Evolutionary conservation across 2,329 filamentous ascomycete species (phyloP).

Genomic region (Malbranchea zuffiana): DNA sequence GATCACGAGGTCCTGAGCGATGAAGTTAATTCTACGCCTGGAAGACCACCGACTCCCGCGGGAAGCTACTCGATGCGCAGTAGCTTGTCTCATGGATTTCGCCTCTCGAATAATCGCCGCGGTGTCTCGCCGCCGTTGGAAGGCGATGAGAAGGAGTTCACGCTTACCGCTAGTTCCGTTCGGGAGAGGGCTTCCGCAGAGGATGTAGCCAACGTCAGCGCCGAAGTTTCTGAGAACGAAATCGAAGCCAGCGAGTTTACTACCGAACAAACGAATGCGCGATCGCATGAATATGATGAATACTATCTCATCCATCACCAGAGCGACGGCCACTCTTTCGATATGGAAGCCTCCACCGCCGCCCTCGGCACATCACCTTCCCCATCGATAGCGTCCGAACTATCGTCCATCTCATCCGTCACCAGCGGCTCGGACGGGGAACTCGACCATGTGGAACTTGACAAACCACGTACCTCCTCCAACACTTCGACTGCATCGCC

Average conservation of each 20-base stretch:
- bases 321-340: conserved; percentile 15
- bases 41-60: conserved; percentile 7
- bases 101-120: conserved; percentile 51
- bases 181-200: conserved; percentile 43
- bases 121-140: conserved; percentile 16
- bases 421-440: conserved; percentile 30
- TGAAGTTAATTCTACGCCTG: conserved; percentile 17
- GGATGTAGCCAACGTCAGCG: conserved; percentile 2
- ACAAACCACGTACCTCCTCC: conserved; percentile 1
- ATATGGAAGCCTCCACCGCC: conserved; percentile 24
- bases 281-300: conserved; percentile 16
- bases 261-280: conserved; percentile 10
- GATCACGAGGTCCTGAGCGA: conserved; percentile 50
- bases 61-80: conserved; percentile 9
- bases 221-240: not conserved
- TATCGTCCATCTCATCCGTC: conserved; percentile 33
- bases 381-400: conserved; percentile 32
- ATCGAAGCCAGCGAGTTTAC: conserved; percentile 12
- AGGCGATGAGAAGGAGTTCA: conserved; percentile 55
- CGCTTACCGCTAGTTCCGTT: conserved; percentile 80
- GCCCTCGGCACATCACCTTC: conserved; percentile 29
- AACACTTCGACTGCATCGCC: conserved; percentile 19
- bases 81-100: conserved; percentile 41
- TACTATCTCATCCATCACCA: conserved; percentile 6
- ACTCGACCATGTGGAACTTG: conserved; percentile 6